Evolutionary conservation across 1,284 basidiomycete species (phyloP).

Genomic region (Apiotrichum siamense): DNA sequence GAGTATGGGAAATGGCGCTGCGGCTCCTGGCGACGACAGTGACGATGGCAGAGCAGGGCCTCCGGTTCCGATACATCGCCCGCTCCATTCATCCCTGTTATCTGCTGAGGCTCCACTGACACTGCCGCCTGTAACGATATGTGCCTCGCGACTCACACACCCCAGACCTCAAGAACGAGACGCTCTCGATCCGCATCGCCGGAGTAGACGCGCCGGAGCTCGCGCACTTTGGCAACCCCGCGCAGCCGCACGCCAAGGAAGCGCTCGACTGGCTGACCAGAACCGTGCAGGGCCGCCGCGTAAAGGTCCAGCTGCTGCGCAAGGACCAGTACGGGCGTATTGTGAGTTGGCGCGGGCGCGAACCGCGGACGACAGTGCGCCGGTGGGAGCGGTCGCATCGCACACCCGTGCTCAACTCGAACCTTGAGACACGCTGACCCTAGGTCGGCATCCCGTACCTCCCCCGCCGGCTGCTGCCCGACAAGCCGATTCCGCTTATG

Average conservation of each 20-base stretch:
- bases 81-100: too few species aligned
- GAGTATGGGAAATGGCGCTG: too few species aligned
- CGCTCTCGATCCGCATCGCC: conserved; percentile 74
- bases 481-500: conserved; percentile 60
- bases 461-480: conserved; percentile 48
- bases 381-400: too few species aligned
- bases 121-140: too few species aligned
- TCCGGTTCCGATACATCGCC: too few species aligned
- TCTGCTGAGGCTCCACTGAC: too few species aligned
- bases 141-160: too few species aligned
- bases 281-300: conserved; percentile 52
- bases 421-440: not conserved
- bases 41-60: too few species aligned
- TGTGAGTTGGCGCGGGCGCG: conserved; percentile 53
- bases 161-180: conserved; percentile 65
- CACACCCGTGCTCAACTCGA: too few species aligned
- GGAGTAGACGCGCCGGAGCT: conserved; percentile 85
- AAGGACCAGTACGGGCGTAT: conserved; percentile 77
- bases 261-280: conserved; percentile 64
- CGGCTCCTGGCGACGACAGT: too few species aligned
- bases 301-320: conserved; percentile 57
- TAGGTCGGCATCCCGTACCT: conserved; percentile 62
- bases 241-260: conserved; percentile 65
- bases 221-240: conserved; percentile 69
- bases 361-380: too few species aligned